These are phyloP conservation scores for Apiospora saccharicola DNA, from an alignment of 2,329 filamentous ascomycete genomes.

Conservation along the genomic window DNA sequence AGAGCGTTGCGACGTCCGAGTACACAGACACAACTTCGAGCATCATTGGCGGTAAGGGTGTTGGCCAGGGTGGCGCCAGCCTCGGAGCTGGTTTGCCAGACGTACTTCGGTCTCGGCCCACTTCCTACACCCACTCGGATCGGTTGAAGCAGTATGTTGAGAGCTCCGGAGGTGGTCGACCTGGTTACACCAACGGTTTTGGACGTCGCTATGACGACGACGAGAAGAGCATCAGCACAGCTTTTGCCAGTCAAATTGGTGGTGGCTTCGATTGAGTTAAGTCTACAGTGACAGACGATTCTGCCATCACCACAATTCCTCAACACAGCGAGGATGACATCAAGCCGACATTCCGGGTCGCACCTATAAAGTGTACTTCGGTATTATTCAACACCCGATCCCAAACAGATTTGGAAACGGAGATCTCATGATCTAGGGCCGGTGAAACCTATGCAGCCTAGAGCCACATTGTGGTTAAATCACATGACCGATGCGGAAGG, in stretches of 20 bases:
- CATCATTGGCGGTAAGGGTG: conserved; percentile 76
- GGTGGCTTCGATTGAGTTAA: conserved; percentile 47
- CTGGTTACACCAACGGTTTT: conserved; percentile 71
- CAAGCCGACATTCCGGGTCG: conserved; percentile 9
- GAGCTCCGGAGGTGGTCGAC: conserved; percentile 71
- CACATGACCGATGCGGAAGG: background rate
- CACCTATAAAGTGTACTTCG: background rate
- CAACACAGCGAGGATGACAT: background rate
- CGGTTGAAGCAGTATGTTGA: conserved; percentile 95
- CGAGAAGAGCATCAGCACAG: conserved; percentile 93
- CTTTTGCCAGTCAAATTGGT: conserved; percentile 94
- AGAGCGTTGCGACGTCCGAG: conserved; percentile 92
- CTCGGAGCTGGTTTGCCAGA: conserved; percentile 82
- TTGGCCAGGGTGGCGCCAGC: conserved; percentile 87
- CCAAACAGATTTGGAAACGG: conserved; percentile 11
- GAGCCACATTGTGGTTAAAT: background rate
- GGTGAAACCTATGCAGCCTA: background rate
- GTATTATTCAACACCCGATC: conserved; percentile 7
- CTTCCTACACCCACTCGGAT: conserved; percentile 80
- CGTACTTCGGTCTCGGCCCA: conserved; percentile 69
- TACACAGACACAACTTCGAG: conserved; percentile 84
- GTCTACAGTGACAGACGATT: conserved; percentile 16
- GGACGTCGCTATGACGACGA: conserved; percentile 85
- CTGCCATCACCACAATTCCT: background rate
- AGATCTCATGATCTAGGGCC: conserved; percentile 7